Evolutionary conservation across 768 basidiomycete genomes (phyloP).

Genomic region (Baorangia bicolor): DNA sequence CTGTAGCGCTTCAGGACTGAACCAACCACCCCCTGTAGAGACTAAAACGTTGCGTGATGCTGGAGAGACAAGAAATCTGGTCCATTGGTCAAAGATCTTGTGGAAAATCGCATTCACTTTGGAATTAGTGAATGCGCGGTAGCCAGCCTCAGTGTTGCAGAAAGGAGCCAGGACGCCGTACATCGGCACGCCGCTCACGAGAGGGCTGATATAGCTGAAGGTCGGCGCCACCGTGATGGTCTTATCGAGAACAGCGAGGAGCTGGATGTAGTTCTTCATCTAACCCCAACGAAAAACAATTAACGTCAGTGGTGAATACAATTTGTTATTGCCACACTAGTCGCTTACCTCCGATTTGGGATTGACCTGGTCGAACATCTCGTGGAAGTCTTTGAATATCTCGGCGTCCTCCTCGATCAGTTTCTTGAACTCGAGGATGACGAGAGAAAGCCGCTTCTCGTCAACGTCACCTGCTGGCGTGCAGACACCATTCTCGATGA

Average conservation of each 20-base stretch:
- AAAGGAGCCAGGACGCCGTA: conserved; percentile 24
- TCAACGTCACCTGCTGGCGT: conserved; percentile 2
- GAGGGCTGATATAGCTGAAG: conserved; percentile 19
- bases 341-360: conserved; percentile 1
- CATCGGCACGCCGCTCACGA: conserved; percentile 24
- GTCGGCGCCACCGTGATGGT: conserved; percentile 17
- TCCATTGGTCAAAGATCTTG: conserved; percentile 51
- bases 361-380: conserved; percentile 23
- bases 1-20: conserved; percentile 36
- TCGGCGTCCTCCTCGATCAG: conserved; percentile 23
- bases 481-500: conserved; percentile 19
- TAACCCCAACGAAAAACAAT: not conserved
- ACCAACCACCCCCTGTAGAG: conserved; percentile 45
- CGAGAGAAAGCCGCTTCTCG: conserved; percentile 7
- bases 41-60: conserved; percentile 44
- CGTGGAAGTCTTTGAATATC: conserved; percentile 23
- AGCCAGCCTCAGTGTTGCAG: conserved; percentile 23
- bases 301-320: not conserved
- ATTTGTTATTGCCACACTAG: not conserved
- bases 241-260: conserved; percentile 13
- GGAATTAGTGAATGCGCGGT: conserved; percentile 28
- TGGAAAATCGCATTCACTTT: conserved; percentile 48
- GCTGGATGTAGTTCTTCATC: conserved; percentile 2
- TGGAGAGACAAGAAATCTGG: conserved; percentile 42
- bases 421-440: conserved; percentile 24